Percentiles rank a stretch among this genome's conserved stretches.
Evolutionary conservation across 257 asterid genomes (phyloP).

Genomic region (Ilex aquifolium): DNA sequence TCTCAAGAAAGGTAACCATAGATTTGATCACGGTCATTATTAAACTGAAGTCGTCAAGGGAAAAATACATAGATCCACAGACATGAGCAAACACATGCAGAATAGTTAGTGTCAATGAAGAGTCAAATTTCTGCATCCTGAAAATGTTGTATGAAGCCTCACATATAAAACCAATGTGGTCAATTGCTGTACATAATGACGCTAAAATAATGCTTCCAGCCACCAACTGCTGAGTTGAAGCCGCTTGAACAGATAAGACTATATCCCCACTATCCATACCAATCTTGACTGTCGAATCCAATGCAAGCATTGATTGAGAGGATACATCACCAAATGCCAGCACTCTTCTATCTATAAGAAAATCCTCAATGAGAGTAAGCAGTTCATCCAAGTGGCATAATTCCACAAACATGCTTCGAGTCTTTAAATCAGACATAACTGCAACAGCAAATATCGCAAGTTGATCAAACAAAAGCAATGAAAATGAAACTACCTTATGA

Average conservation of each 20-base stretch:
- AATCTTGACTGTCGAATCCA: constrained; percentile 31
- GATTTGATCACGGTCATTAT: constrained; percentile 68
- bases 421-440: constrained; percentile 49
- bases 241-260: constrained; percentile 38
- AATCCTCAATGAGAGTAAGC: constrained; percentile 55
- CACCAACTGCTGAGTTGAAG: constrained; percentile 46
- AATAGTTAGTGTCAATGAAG: constrained; percentile 38
- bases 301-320: constrained; percentile 20
- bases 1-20: constrained; percentile 61
- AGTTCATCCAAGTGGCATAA: constrained; percentile 48
- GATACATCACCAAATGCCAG: constrained; percentile 33
- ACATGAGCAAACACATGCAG: constrained; percentile 70
- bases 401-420: constrained; percentile 45
- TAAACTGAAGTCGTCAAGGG: constrained; percentile 38
- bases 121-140: constrained; percentile 31
- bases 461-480: background rate
- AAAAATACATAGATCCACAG: constrained; percentile 62
- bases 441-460: constrained; percentile 27
- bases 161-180: constrained; percentile 65
- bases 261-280: constrained; percentile 31
- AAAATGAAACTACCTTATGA: constrained; percentile 4
- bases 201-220: constrained; percentile 68
- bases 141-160: constrained; percentile 70
- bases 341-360: constrained; percentile 49
- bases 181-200: constrained; percentile 60